Evolutionary conservation across 352 stramenopile genomes (phyloP).

Genomic region (Globisporangium carolinianum): DNA sequence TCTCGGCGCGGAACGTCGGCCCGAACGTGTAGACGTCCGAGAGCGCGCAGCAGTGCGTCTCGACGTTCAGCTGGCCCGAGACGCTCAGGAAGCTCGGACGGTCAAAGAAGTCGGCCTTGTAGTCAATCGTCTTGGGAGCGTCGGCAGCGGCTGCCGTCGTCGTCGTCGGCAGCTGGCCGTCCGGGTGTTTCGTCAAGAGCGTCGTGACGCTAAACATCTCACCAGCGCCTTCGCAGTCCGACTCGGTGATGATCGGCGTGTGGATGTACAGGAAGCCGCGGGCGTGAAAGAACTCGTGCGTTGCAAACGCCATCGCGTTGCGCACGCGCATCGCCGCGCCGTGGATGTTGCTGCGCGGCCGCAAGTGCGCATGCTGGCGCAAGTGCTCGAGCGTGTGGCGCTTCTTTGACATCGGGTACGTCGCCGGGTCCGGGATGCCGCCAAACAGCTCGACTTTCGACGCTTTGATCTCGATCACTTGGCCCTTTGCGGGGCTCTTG

Average conservation of each 20-base stretch:
- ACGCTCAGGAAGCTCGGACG: constrained; percentile 89
- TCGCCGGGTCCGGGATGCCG: constrained; percentile 70
- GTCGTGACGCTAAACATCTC: constrained; percentile 96
- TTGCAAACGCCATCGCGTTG: constrained; percentile 91
- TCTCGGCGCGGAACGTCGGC: constrained; percentile 98
- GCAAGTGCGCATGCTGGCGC: constrained; percentile 89
- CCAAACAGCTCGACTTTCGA: constrained; percentile 81
- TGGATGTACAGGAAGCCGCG: constrained; percentile 93
- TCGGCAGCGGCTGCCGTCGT: constrained; percentile 1
- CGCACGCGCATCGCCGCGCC: constrained; percentile 89
- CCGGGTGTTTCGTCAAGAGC: constrained; percentile 73
- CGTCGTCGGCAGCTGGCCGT: constrained; percentile 62
- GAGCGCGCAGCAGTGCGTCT: constrained; percentile 89
- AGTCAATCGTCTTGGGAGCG: constrained; percentile 74
- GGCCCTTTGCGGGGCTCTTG: constrained; percentile 83
- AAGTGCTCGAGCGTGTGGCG: constrained; percentile 92
- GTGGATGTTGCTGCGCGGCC: constrained; percentile 89
- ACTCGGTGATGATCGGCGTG: constrained; percentile 93
- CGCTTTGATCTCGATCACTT: constrained; percentile 91
- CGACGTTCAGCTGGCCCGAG: constrained; percentile 96
- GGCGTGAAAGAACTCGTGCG: constrained; percentile 92
- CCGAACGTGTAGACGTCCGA: constrained; percentile 97
- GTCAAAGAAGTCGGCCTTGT: constrained; percentile 89
- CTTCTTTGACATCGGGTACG: constrained; percentile 94
- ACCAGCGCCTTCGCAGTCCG: constrained; percentile 97